Percentiles rank a stretch among this genome's conserved stretches.
phyloP scores from a whole-genome alignment of 129 eudicot genomes.

The Mikania micrantha region DNA sequence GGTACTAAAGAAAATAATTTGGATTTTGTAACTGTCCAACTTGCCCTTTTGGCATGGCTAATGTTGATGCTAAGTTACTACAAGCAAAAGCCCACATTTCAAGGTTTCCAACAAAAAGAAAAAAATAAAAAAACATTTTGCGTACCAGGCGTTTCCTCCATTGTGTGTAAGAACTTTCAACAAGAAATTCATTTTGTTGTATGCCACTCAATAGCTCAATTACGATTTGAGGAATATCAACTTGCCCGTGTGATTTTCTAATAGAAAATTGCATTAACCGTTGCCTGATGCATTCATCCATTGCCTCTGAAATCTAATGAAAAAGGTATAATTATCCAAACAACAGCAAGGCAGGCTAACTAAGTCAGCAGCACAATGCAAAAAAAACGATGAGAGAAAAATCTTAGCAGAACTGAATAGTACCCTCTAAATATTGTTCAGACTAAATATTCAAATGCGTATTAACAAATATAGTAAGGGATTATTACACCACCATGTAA shows the following conservation, averaged over 20 bases:
- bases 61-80: neutral
- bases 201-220: constrained; percentile 68
- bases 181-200: constrained; percentile 55
- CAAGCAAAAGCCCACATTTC: neutral
- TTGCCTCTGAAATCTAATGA: constrained; percentile 73
- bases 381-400: neutral
- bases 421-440: neutral
- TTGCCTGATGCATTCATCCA: constrained; percentile 67
- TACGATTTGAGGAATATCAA: constrained; percentile 63
- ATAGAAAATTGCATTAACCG: constrained; percentile 49
- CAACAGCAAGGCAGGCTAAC: neutral
- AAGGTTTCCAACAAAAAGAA: neutral
- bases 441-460: neutral
- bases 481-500: neutral
- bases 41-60: neutral
- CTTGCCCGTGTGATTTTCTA: constrained; percentile 45
- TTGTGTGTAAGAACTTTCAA: constrained; percentile 65
- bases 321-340: neutral
- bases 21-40: constrained; percentile 1
- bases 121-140: neutral
- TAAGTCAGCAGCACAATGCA: neutral
- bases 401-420: constrained; percentile 5
- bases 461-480: neutral
- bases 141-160: constrained; percentile 87
- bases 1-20: neutral